Evolutionary conservation across 2,329 filamentous ascomycete species (phyloP).

Genomic region (Sporothrix euskadiensis): DNA sequence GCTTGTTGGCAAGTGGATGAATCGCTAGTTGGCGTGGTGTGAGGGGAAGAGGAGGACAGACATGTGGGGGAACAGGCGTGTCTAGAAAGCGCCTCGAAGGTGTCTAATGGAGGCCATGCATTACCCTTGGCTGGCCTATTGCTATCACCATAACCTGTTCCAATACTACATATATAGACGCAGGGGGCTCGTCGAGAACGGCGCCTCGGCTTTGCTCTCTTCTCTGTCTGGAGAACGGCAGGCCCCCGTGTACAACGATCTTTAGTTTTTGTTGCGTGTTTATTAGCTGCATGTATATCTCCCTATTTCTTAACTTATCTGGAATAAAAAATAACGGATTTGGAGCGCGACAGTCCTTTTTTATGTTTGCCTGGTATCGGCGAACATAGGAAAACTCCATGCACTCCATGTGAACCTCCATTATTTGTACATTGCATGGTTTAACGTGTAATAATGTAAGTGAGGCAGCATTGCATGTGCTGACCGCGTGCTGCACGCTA

Average conservation of each 20-base stretch:
- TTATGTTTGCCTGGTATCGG: not conserved
- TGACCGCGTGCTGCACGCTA: not conserved
- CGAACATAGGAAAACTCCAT: not conserved
- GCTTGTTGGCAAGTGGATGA: not conserved
- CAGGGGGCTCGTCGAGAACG: slow-evolving; percentile 12
- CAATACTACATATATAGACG: slow-evolving; percentile 26
- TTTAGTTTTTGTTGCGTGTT: slow-evolving; percentile 26
- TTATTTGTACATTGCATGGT: not conserved
- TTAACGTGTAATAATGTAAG: not conserved
- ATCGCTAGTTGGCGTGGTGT: not conserved
- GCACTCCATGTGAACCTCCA: not conserved
- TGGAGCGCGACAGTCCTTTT: not conserved
- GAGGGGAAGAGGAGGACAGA: not conserved
- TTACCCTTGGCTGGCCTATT: slow-evolving; percentile 3
- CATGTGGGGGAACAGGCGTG: not conserved
- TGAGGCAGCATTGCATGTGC: not conserved
- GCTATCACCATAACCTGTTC: slow-evolving; percentile 9
- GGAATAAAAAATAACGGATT: slow-evolving; percentile 21
- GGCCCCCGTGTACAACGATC: slow-evolving; percentile 28
- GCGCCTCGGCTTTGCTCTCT: not conserved
- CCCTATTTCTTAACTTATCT: slow-evolving; percentile 11
- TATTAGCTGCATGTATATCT: slow-evolving; percentile 29
- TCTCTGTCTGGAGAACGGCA: slow-evolving; percentile 16
- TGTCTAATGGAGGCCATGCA: slow-evolving; percentile 26
- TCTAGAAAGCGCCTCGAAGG: slow-evolving; percentile 14